Base-by-base conservation (phyloP, 2,329 filamentous ascomycete genomes). In the Hortaea werneckii region DNA sequence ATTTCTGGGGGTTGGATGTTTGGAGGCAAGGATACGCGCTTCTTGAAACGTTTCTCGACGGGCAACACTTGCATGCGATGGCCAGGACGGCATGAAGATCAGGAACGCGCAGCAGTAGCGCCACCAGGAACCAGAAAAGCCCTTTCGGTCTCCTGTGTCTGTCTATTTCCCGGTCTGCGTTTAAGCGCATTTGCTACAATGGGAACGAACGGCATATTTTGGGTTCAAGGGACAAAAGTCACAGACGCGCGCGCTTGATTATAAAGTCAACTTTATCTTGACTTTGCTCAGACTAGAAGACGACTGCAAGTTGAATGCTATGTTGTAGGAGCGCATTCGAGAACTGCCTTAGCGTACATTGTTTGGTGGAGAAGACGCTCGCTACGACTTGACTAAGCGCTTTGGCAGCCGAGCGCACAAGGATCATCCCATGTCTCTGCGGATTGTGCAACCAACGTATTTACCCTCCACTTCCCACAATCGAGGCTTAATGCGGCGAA, bases 21-120 rank as follows among this genome's bases (percentile, higher is more conserved):
- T 20, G 20, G 20, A 20, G 20, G 20, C 48, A 40, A 42, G 50
- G 50, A 48, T 46, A 44, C 51, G 55, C 52, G 55, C 44, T 51
- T 56, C 43, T 42, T 54, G 53, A 56, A 54, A 57, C 53, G 45
- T 20, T 20, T 20, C 20, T 20, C 20, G 20, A 2, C 20, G 20
- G 20, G 20, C 20, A 20, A 20, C 4, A 20, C 20, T 20, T 20
- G 20, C 20, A 20, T 20, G 20, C 20, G 20, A 20, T 20, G 20
- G 20, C 20, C 20, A 28, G 54, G 50, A 49, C 48, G 53, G 51
- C 50, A 56, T 59, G 58, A 41, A 53, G 57, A 58, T 58, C 57
- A 61, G 58, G 55, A 59, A 61, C 56, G 55, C 50, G 58, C 55
- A 55, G 56, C 56, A 53, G 49, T 54, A 58, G 57, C 54, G 57